These are phyloP conservation scores for Gonium pectorale DNA, from an alignment of 139 green algal species.

Conservation along the genomic window DNA sequence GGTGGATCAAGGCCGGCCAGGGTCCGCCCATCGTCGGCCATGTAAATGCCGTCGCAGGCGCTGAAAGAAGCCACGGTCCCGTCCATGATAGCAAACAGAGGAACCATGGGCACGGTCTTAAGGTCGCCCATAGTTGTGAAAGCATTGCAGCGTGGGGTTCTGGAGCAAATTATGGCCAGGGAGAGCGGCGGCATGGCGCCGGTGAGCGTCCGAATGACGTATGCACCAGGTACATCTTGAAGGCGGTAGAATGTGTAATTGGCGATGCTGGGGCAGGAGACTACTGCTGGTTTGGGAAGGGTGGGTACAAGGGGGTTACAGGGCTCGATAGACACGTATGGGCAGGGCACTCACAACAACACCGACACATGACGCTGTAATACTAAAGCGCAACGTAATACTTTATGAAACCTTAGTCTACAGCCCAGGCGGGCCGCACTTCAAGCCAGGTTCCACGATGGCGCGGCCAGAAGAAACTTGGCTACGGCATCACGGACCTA, in stretches of 20 bases:
- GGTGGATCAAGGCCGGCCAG: background rate
- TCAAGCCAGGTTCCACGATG: too few relatives aligned
- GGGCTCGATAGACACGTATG: too few relatives aligned
- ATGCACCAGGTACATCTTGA: background rate
- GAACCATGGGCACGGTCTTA: background rate
- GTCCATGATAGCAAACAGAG: background rate
- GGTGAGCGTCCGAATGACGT: background rate
- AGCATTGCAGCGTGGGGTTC: background rate
- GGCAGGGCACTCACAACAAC: too few relatives aligned
- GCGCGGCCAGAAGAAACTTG: too few relatives aligned
- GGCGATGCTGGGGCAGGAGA: background rate
- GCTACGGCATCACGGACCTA: too few relatives aligned
- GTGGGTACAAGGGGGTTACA: too few relatives aligned
- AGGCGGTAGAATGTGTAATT: constrained; percentile 36
- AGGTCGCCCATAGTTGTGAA: background rate
- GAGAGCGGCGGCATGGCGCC: background rate
- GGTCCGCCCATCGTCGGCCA: background rate
- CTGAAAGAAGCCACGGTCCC: background rate
- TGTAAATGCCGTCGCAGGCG: constrained; percentile 10
- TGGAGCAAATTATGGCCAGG: background rate
- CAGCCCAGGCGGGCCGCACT: too few relatives aligned
- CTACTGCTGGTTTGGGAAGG: too few relatives aligned
- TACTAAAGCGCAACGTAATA: too few relatives aligned
- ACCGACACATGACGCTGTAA: too few relatives aligned
- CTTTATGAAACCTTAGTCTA: too few relatives aligned